Evolutionary conservation across 2,329 filamentous ascomycete genomes (phyloP).

Genomic region (Talaromyces sp.): DNA sequence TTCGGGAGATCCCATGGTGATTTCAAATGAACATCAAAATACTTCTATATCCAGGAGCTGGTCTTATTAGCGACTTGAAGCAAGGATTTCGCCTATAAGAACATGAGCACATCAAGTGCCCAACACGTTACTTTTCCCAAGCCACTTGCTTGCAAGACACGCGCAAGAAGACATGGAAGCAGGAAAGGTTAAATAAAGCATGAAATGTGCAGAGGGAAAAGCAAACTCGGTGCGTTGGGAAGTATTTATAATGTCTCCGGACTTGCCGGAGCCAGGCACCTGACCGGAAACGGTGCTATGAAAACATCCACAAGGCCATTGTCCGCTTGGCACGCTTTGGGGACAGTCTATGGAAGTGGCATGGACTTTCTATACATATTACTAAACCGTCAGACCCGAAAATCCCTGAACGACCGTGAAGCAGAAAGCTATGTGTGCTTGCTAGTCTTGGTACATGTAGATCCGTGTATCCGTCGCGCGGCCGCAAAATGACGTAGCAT

Average conservation of each 20-base stretch:
- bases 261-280: not conserved
- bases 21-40: not conserved
- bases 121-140: not conserved
- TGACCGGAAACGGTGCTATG: constrained; percentile 1
- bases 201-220: not conserved
- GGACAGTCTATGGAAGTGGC: not conserved
- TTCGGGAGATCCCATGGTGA: not conserved
- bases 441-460: not conserved
- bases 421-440: not conserved
- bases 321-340: not conserved
- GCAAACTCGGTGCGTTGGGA: not conserved
- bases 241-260: not conserved
- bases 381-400: not conserved
- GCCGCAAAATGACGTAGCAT: constrained; percentile 9
- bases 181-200: not conserved
- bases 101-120: not conserved
- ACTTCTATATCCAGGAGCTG: not conserved
- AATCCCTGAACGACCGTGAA: not conserved
- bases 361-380: not conserved
- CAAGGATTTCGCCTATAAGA: not conserved
- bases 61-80: not conserved
- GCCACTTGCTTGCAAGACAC: not conserved
- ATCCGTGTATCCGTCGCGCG: not conserved
- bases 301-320: not conserved
- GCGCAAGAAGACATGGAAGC: not conserved